Base-by-base conservation (phyloP, 2,329 filamentous ascomycete species). In the Fusarium duplospermum region DNA sequence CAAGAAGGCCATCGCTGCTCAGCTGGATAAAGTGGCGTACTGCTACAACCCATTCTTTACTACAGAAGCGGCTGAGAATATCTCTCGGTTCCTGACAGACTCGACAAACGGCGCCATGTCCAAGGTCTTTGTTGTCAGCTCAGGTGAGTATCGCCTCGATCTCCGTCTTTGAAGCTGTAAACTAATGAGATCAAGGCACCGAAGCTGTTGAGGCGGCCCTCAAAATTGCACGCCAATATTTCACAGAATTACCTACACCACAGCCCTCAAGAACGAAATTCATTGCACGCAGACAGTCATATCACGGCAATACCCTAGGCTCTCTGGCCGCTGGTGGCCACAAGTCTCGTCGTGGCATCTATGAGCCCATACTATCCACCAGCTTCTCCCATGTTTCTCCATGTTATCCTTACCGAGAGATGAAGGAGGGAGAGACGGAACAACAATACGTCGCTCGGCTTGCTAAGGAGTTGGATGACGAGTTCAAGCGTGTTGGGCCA, bases 341-440 rank as follows among this genome's bases (percentile, higher is more conserved):
- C 3, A 67, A 71, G 5, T 71, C 74, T 0, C 68, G 80, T 6
- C 76, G 78, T 16, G 74, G 72, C 2, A 69, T 78, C 0, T 82
- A 80, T 54, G 73, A 79, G 11, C 73, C 75, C 1, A 74, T 81
- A 7, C 47, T 78, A 1, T 69, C 75, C 27, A 64, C 69, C 0
- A 78, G 76, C 18, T 76, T 80, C 3, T 79, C 76, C 1, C 73
- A 78, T n/a, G 79, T 81, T 2, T 80, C 75, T 3, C 76, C 76
- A 9, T 79, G 77, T 11, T 76, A 79, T 6, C 64, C 72, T 1
- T 80, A 80, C 61, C 71, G 74, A 4, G 73, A 73, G n/a, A 73
- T 77, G 68, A 72, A 61, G 3, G 6, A 45, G 0, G 73, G 36
- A 0, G 84, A 86, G 62, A 82, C 74, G 0, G 82, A 84, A 11